Conservation (phyloP, 1,139 yeast genomes). For the Blastobotrys capitulatus region DNA sequence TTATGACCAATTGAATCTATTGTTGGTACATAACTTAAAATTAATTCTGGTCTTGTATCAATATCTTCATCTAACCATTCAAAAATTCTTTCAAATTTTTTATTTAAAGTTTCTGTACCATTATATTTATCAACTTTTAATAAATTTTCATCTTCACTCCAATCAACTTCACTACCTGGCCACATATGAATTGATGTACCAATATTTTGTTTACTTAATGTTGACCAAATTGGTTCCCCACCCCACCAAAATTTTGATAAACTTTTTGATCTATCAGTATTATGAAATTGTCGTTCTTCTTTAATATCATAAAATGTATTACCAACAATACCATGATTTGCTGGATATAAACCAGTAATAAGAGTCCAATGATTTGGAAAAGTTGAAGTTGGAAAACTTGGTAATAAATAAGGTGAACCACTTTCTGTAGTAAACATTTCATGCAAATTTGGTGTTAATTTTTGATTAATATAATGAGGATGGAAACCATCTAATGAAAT, state of each 20-base stretch:
- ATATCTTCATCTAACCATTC: conserved; percentile 58
- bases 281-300: conserved; percentile 52
- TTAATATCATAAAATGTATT: conserved; percentile 71
- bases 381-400: conserved; percentile 84
- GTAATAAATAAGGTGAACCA: conserved; percentile 79
- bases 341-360: conserved; percentile 79
- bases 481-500: conserved; percentile 86
- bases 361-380: conserved; percentile 92
- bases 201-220: conserved; percentile 62
- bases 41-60: conserved; percentile 60
- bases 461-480: conserved; percentile 73
- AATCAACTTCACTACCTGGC: conserved; percentile 85
- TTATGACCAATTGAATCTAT: conserved; percentile 72
- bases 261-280: conserved; percentile 54
- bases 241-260: conserved; percentile 72
- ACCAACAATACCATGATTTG: conserved; percentile 82
- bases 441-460: conserved; percentile 67
- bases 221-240: conserved; percentile 85
- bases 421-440: conserved; percentile 47
- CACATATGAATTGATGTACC: conserved; percentile 87
- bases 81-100: conserved; percentile 53
- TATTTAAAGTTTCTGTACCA: conserved; percentile 52
- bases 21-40: conserved; percentile 76
- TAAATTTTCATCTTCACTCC: conserved; percentile 37
- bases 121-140: conserved; percentile 57